A percentile compares a stretch with the other conserved stretches of the same genome.
Conservation (phyloP, 306 rosid species). For the Cucurbita argyrosperma region DNA sequence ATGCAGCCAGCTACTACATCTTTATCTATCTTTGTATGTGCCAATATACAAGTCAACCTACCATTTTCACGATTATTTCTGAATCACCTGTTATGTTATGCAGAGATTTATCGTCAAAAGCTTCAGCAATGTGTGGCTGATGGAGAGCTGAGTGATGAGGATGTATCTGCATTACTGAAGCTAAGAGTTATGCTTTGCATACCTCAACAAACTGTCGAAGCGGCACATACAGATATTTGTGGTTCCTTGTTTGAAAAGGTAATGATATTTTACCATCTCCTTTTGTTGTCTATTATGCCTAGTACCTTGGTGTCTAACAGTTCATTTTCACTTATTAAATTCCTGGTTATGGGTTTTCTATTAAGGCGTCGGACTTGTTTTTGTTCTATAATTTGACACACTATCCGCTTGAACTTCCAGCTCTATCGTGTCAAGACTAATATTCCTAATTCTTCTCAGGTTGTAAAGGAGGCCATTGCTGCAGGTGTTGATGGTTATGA, state of each 20-base stretch:
- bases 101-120: slow-evolving; percentile 92
- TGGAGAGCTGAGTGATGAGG: slow-evolving; percentile 71
- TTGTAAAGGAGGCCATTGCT: slow-evolving; percentile 81
- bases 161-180: slow-evolving; percentile 78
- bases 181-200: slow-evolving; percentile 82
- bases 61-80: slow-evolving; percentile 12
- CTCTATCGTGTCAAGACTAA: slow-evolving; percentile 7
- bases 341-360: background rate
- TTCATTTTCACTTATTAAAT: background rate
- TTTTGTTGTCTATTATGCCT: background rate
- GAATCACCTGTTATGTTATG: slow-evolving; percentile 8
- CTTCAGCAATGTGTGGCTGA: slow-evolving; percentile 85
- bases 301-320: background rate
- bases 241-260: slow-evolving; percentile 96
- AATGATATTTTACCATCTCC: slow-evolving; percentile 7
- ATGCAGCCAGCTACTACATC: background rate
- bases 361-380: background rate
- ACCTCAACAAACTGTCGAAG: slow-evolving; percentile 79
- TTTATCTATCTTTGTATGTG: background rate
- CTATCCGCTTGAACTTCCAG: slow-evolving; percentile 1
- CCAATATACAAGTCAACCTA: background rate
- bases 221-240: slow-evolving; percentile 89
- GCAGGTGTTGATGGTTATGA: slow-evolving; percentile 91
- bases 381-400: background rate
- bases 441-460: slow-evolving; percentile 26